A percentile compares a stretch with the other conserved stretches of the same genome.
Conservation (phyloP, 192 early-diverging fungal genomes). For the Phlyctochytrium bullatum region DNA sequence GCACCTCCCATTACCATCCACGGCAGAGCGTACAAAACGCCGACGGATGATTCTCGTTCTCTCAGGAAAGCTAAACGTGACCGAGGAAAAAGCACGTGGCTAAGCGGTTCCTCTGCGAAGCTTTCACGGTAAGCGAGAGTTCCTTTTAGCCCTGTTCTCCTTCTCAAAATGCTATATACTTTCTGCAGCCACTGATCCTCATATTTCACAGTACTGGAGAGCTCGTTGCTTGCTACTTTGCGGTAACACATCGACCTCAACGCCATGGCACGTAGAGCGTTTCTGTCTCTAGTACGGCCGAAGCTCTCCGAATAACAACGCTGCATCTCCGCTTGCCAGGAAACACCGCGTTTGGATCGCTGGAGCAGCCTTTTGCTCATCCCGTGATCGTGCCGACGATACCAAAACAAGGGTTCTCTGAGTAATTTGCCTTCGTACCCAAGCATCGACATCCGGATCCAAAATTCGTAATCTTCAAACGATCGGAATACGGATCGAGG, state of each 20-base stretch:
- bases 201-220: background rate
- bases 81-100: background rate
- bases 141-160: background rate
- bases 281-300: background rate
- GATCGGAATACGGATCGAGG: conserved; percentile 20
- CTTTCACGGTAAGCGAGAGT: background rate
- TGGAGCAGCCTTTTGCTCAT: conserved; percentile 10
- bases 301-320: conserved; percentile 26
- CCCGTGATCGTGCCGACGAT: conserved; percentile 28
- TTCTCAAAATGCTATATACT: background rate
- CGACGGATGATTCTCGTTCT: background rate
- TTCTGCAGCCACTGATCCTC: background rate
- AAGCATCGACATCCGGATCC: conserved; percentile 24
- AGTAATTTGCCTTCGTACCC: conserved; percentile 15
- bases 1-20: conserved; percentile 43
- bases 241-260: conserved; percentile 26
- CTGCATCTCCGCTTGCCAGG: conserved; percentile 17
- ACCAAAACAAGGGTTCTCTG: conserved; percentile 30
- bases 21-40: conserved; percentile 32
- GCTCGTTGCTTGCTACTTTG: background rate
- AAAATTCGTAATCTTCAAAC: conserved; percentile 42
- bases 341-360: no score
- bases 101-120: no score
- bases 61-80: background rate
- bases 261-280: conserved; percentile 4